phyloP scores from a whole-genome alignment of 495 filamentous ascomycete genomes.

The Melanomma pulvis-pyrius region DNA sequence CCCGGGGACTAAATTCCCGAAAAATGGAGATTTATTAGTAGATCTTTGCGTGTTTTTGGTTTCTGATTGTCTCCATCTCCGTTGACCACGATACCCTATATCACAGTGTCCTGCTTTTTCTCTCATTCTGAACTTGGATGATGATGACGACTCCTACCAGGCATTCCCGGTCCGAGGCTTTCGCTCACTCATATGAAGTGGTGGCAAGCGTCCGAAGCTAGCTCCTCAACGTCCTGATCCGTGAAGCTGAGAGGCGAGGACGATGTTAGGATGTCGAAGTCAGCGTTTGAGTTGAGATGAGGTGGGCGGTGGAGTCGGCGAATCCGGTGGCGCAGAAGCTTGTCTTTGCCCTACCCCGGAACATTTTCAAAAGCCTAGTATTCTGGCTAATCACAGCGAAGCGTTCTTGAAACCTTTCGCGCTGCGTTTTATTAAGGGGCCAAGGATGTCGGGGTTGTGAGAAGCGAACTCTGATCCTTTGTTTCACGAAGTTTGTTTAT shows the following conservation, averaged over 20 bases:
- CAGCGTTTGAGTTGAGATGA: constrained; percentile 30
- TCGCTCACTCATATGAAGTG: not conserved
- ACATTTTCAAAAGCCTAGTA: not conserved
- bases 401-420: constrained; percentile 19
- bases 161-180: not conserved
- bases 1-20: not conserved
- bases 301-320: constrained; percentile 20
- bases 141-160: not conserved
- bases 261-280: constrained; percentile 2
- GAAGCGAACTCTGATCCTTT: not conserved
- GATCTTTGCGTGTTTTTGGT: not conserved
- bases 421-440: constrained; percentile 3
- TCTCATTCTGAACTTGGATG: not conserved
- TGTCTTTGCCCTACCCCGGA: constrained; percentile 9
- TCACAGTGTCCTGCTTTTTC: not conserved
- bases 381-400: constrained; percentile 31
- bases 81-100: not conserved
- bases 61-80: not conserved
- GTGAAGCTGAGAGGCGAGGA: constrained; percentile 2
- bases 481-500: not conserved
- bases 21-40: not conserved
- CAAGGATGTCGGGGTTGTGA: not conserved
- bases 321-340: constrained; percentile 32
- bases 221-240: not conserved
- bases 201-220: constrained; percentile 22